phyloP scores from a whole-genome alignment of 2,329 filamentous ascomycete species.

The Botrytis paeoniae region DNA sequence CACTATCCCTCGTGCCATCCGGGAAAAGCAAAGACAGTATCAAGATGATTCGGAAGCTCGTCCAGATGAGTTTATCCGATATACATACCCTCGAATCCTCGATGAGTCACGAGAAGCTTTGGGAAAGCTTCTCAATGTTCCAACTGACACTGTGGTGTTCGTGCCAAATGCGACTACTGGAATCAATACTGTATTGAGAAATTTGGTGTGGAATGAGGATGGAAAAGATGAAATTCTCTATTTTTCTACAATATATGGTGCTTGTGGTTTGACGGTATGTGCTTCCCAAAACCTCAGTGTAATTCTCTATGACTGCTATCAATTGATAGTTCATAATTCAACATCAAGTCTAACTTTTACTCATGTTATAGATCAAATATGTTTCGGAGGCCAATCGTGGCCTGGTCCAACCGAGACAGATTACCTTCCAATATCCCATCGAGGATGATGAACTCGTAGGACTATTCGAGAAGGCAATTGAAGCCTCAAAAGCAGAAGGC shows the following conservation, averaged over 20 bases:
- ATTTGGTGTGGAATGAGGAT: conserved; percentile 62
- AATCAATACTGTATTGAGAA: conserved; percentile 76
- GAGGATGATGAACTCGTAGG: conserved; percentile 64
- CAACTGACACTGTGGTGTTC: conserved; percentile 66
- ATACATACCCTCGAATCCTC: conserved; percentile 59
- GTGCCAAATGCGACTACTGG: conserved; percentile 78
- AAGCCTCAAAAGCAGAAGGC: conserved; percentile 50
- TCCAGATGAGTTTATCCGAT: conserved; percentile 76
- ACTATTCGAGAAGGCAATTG: conserved; percentile 59
- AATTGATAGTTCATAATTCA: not conserved
- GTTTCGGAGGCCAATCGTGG: conserved; percentile 61
- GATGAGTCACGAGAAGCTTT: conserved; percentile 63
- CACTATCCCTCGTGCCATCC: conserved; percentile 63
- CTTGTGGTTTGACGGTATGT: conserved; percentile 66
- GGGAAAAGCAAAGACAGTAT: conserved; percentile 57
- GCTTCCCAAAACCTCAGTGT: not conserved
- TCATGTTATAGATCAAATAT: conserved; percentile 45
- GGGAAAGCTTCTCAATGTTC: conserved; percentile 63
- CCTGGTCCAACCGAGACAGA: conserved; percentile 47
- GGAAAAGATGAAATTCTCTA: conserved; percentile 68
- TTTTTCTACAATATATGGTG: conserved; percentile 54
- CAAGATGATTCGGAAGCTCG: conserved; percentile 64
- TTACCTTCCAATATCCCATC: conserved; percentile 66
- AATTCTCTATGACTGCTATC: not conserved
- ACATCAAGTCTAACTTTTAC: not conserved